Conservation (phyloP, 108 stramenopile genomes). For the Asterionellopsis glacialis region DNA sequence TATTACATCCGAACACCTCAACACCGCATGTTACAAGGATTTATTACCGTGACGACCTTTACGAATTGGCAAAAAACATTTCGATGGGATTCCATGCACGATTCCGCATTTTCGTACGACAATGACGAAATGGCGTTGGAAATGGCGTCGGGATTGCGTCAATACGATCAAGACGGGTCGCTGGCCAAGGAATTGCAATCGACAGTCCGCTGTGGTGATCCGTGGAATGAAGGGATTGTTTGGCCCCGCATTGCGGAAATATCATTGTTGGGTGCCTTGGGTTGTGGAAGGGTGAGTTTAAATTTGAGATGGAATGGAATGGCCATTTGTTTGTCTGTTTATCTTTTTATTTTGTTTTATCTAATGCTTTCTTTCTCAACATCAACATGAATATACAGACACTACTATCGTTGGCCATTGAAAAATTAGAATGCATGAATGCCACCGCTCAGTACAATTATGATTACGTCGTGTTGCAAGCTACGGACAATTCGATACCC, state of each 20-base stretch:
- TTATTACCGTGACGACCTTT: conserved; percentile 85
- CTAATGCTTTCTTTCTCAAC: not conserved
- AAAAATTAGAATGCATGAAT: conserved; percentile 64
- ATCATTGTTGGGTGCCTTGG: conserved; percentile 72
- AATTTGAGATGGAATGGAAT: conserved; percentile 1
- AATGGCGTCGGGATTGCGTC: conserved; percentile 37
- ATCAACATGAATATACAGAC: conserved; percentile 17
- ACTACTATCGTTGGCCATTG: conserved; percentile 71
- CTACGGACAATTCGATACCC: conserved; percentile 85
- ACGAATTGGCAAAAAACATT: conserved; percentile 86
- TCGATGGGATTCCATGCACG: conserved; percentile 87
- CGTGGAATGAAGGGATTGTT: conserved; percentile 87
- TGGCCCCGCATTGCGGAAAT: conserved; percentile 90
- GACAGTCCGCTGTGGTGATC: conserved; percentile 79
- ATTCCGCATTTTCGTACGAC: conserved; percentile 68
- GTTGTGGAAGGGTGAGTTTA: conserved; percentile 56
- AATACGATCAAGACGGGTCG: conserved; percentile 52
- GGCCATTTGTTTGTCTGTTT: not conserved
- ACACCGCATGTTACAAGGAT: conserved; percentile 84
- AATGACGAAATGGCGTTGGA: conserved; percentile 31
- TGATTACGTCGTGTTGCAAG: conserved; percentile 84
- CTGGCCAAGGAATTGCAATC: conserved; percentile 60
- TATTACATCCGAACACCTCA: conserved; percentile 59
- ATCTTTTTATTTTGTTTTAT: not conserved
- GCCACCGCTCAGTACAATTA: conserved; percentile 59